Evolutionary conservation across 2,329 filamentous ascomycete genomes (phyloP).

Genomic region (Aspergillus tamarii): DNA sequence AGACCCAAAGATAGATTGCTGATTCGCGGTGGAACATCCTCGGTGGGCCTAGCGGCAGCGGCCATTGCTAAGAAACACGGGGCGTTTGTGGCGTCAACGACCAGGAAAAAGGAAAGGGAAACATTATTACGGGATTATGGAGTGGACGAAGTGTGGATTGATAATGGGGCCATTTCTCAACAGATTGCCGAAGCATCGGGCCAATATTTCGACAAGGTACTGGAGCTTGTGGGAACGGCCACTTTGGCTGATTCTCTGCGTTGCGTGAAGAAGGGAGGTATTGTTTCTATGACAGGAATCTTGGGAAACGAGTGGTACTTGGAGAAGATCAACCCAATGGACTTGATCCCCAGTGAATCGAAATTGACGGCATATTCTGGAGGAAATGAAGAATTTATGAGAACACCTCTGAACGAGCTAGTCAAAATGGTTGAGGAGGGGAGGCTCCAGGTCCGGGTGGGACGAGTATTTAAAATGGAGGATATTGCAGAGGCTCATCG

Average conservation of each 20-base stretch:
- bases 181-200: slow-evolving; percentile 33
- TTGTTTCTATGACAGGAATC: slow-evolving; percentile 52
- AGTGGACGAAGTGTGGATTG: slow-evolving; percentile 49
- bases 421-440: slow-evolving; percentile 42
- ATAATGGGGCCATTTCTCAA: slow-evolving; percentile 45
- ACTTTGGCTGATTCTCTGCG: slow-evolving; percentile 50
- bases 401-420: slow-evolving; percentile 46
- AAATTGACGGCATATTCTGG: slow-evolving; percentile 48
- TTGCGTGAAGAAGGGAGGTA: slow-evolving; percentile 44
- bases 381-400: slow-evolving; percentile 44
- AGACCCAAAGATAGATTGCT: slow-evolving; percentile 47
- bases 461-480: slow-evolving; percentile 48
- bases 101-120: slow-evolving; percentile 40
- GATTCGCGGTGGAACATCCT: slow-evolving; percentile 55
- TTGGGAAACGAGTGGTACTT: slow-evolving; percentile 49
- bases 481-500: slow-evolving; percentile 52
- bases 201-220: slow-evolving; percentile 48
- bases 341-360: slow-evolving; percentile 43
- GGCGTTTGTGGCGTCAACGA: slow-evolving; percentile 46
- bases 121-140: slow-evolving; percentile 44
- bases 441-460: slow-evolving; percentile 45
- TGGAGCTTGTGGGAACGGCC: slow-evolving; percentile 51
- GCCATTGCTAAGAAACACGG: slow-evolving; percentile 49
- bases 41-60: slow-evolving; percentile 52
- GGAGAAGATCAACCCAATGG: slow-evolving; percentile 48